Evolutionary conservation across 1,284 basidiomycete species (phyloP), one percentile per base, ranked within the genome.

Genomic region (Malassezia sympodialis): DNA sequence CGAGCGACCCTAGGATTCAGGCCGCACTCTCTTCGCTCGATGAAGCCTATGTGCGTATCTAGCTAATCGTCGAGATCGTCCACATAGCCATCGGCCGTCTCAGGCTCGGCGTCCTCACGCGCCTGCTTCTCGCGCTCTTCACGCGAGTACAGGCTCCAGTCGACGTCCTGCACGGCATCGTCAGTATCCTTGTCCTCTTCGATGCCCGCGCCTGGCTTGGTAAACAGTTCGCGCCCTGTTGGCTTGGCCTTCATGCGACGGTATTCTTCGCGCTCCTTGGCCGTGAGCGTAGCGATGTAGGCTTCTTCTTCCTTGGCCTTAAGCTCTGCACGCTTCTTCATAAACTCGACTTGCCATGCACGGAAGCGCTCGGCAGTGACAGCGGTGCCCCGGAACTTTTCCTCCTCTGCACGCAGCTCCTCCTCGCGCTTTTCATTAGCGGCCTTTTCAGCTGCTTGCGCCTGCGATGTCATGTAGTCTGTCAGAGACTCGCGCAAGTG

Each of bases 241-340:
- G 84, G 77, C 63, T 91, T 82, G 53, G 78, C 80, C 24, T 75
- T 79, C 19, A 82, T 75, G 68, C 80, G 83, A 76, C 83, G 88
- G 74, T 80, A 83, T 71, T 96, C 93, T 76, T 96, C 91, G 53
- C 86, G 80, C 76, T 96, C 93, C 73, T 87, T 93, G 3, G 84
- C 77, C 14, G 84, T 82, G 70, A 91, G 69, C 26, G 60, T 59
- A 12, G 83, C 87, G 50, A 91, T 75, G 68, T 80, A 83, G 59
- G 93, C 90, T 27, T 89, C 89, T 56, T 94, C 89, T 56, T 85
- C 84, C 60, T 79, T 79, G 12, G 78, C 78, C 66, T 81, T 83
- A 74, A 79, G 83, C 24, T 54, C 59, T 4, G 49, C 54, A 46
- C 55, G 60, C 53, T 72, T 61, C 24, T 49, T 46, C 30, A 72